phyloP scores from a whole-genome alignment of 176 grass and related monocot species.

The Calamus simplicifolius region DNA sequence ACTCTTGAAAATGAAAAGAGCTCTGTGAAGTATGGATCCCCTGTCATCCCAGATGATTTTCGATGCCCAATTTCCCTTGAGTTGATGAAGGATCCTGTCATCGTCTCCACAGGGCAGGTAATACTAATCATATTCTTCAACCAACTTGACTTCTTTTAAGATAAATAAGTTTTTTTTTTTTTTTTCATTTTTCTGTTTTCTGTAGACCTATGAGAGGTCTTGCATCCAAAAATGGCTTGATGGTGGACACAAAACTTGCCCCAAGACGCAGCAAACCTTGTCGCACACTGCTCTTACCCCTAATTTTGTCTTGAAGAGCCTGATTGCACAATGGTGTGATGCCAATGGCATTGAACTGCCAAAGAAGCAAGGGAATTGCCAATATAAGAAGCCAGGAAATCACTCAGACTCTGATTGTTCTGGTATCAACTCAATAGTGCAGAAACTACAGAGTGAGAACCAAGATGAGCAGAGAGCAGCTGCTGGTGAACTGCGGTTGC shows the following conservation, averaged over 20 bases:
- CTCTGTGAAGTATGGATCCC: constrained; percentile 49
- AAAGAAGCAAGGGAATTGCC: constrained; percentile 39
- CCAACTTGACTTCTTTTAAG: background rate
- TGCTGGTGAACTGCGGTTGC: constrained; percentile 88
- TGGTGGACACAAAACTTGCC: constrained; percentile 91
- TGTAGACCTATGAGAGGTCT: constrained; percentile 82
- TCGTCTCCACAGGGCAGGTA: constrained; percentile 89
- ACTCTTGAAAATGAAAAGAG: constrained; percentile 15
- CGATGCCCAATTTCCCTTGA: constrained; percentile 93
- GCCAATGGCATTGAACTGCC: constrained; percentile 81
- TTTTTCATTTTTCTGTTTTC: background rate
- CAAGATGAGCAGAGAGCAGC: constrained; percentile 77
- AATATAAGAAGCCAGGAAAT: constrained; percentile 46
- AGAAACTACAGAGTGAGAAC: constrained; percentile 45
- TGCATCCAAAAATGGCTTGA: constrained; percentile 98
- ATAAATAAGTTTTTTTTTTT: background rate
- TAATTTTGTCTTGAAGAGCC: constrained; percentile 90
- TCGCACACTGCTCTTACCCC: constrained; percentile 64
- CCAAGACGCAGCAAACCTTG: constrained; percentile 67
- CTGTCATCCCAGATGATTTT: constrained; percentile 87
- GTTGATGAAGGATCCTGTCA: constrained; percentile 90
- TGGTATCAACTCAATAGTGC: constrained; percentile 57
- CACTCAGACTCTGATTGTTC: constrained; percentile 54
- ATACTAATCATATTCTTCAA: background rate
- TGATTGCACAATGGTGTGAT: constrained; percentile 95